Base-by-base conservation (phyloP, 2,329 filamentous ascomycete species). In the Curvularia hawaiiensis region DNA sequence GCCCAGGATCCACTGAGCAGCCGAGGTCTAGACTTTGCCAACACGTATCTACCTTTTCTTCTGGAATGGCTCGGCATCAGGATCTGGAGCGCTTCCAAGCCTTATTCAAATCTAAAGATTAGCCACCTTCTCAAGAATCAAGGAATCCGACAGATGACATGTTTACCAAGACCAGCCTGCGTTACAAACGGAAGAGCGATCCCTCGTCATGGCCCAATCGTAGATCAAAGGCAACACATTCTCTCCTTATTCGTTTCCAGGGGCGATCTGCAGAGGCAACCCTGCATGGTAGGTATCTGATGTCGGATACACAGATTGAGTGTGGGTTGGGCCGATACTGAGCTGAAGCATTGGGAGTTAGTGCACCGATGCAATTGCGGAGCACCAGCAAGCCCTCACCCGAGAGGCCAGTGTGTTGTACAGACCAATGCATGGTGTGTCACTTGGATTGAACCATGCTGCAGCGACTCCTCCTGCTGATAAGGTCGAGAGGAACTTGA, bases 221-320 rank as follows among this genome's bases (percentile, higher is more conserved):
- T 20, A 33, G 28, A 22, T 33, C 3, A 22, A 18, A 14, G 4
- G n/a, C n/a, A 22, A 20, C 44, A 33, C 30, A 12, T 26, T 22
- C 26, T 12, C 30, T 31, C 28, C n/a, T 46, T 22, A 9, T 33
- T 31, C 11, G 4, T 24, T 18, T 16, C 11, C 9, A 9, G 16
- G 4, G n/a, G 16, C 44, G 18, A 20, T 47, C 20, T 24, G 26
- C 44, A 46, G 40, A 39, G 16, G 30, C 9, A n/a, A 14, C 12
- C n/a, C 28, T 51, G 28, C 28, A 44, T 10, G 10, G 4, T n/a
- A 45, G 47, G 47, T 20, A 40, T 46, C 48, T 20, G 44, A 48
- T 55, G 35, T 50, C 28, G 30, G 31, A 54, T 47, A 33, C 26
- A 24, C 49, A 62, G 38, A 60, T 59, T 53, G 26, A 22, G 40